Evolutionary conservation across 306 rosid genomes (phyloP).

Genomic region (Medicago lupulina): DNA sequence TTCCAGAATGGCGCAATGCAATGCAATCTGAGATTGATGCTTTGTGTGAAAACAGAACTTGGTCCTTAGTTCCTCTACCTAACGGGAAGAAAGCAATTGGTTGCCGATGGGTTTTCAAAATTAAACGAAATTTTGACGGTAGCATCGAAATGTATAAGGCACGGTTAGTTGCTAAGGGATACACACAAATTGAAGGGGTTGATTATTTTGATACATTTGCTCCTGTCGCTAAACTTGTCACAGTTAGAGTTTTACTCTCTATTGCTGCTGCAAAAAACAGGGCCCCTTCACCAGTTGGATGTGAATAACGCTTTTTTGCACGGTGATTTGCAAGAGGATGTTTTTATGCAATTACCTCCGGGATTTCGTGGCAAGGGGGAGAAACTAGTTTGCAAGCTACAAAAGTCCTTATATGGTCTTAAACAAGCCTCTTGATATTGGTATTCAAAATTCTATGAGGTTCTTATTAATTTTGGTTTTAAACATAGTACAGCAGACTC

Average conservation of each 20-base stretch:
- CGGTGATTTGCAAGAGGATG: background rate
- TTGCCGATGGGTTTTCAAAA: background rate
- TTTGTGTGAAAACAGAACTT: too few relatives aligned
- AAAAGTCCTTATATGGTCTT: background rate
- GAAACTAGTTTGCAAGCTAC: background rate
- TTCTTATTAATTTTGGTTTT: background rate
- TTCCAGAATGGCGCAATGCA: too few relatives aligned
- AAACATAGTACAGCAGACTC: background rate
- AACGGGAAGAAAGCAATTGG: background rate
- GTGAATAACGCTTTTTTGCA: background rate
- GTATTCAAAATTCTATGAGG: background rate
- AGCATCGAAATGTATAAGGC: background rate
- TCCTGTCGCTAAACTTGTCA: too few relatives aligned
- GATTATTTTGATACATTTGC: slow-evolving; percentile 8
- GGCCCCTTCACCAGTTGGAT: background rate
- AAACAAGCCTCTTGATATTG: background rate
- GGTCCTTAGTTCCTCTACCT: too few relatives aligned
- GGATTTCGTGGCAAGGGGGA: background rate
- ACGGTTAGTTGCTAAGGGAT: background rate
- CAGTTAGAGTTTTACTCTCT: background rate
- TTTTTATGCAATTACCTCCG: background rate
- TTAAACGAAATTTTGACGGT: background rate
- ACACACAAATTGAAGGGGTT: background rate
- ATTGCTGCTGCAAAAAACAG: background rate
- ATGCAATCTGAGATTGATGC: too few relatives aligned